Percentiles rank a stretch among this genome's conserved stretches.
Conservation (phyloP, 257 asterid species). For the Solanum rostratum region DNA sequence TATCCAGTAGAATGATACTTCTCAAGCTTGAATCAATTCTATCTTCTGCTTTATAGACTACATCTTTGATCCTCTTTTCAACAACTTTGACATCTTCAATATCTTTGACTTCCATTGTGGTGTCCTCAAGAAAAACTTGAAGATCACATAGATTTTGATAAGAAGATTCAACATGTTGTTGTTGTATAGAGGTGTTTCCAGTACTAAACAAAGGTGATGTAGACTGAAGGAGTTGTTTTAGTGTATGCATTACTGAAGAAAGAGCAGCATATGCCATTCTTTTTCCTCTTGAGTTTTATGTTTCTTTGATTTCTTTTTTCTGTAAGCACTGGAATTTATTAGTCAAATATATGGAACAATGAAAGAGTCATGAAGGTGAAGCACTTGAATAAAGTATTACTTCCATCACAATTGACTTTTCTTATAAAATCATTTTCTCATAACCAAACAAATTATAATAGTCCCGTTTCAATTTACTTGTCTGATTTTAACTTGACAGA, state of each 20-base stretch:
- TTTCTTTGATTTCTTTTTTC: not conserved
- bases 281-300: not conserved
- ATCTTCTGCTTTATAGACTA: conserved; percentile 5
- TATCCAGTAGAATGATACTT: not conserved
- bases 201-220: not conserved
- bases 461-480: not conserved
- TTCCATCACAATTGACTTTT: not conserved
- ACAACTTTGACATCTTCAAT: not conserved
- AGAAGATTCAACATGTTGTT: not conserved
- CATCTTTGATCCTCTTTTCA: conserved; percentile 7
- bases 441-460: not conserved
- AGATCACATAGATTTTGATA: not conserved
- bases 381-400: not conserved
- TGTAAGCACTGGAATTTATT: not conserved
- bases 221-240: not conserved
- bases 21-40: not conserved
- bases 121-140: not conserved
- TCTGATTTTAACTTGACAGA: too few species aligned
- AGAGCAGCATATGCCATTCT: not conserved
- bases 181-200: not conserved
- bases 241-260: not conserved
- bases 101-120: not conserved
- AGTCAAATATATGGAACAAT: not conserved
- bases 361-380: not conserved
- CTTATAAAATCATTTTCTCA: not conserved